These are phyloP conservation scores for Chlamydomonas eustigma DNA, from an alignment of 139 green algal genomes.

Conservation along the genomic window DNA sequence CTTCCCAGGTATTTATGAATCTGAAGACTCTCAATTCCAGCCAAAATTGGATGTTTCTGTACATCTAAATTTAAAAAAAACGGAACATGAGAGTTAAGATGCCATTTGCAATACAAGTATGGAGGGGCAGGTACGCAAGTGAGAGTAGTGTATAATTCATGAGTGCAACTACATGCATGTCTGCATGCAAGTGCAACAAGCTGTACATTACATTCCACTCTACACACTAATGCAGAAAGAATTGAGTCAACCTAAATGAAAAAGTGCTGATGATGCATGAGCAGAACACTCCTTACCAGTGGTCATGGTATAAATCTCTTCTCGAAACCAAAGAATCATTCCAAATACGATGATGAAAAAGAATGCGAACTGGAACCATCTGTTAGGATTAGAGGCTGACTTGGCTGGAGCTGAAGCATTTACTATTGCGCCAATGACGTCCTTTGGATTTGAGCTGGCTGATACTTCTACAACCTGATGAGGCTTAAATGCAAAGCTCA, in stretches of 20 bases:
- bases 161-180: no score
- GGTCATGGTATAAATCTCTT: not conserved
- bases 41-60: not conserved
- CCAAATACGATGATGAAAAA: not conserved
- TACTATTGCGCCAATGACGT: not conserved
- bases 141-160: no score
- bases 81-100: no score
- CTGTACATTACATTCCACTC: no score
- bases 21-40: not conserved
- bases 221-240: no score
- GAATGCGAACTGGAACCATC: not conserved
- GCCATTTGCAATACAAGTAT: no score
- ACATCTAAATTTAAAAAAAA: not conserved
- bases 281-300: not conserved
- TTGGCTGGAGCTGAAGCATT: not conserved
- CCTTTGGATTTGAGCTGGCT: not conserved
- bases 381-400: not conserved
- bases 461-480: not conserved
- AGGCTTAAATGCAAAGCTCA: conserved; percentile 2
- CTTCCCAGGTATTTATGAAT: not conserved
- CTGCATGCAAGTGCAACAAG: no score
- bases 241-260: no score
- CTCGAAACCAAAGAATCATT: not conserved
- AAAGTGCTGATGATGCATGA: conserved; percentile 6
- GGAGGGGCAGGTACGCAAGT: no score